Evolutionary conservation across 2,329 filamentous ascomycete species (phyloP), one percentile per base, ranked within the genome.

Genomic region (Trichoderma sp.): DNA sequence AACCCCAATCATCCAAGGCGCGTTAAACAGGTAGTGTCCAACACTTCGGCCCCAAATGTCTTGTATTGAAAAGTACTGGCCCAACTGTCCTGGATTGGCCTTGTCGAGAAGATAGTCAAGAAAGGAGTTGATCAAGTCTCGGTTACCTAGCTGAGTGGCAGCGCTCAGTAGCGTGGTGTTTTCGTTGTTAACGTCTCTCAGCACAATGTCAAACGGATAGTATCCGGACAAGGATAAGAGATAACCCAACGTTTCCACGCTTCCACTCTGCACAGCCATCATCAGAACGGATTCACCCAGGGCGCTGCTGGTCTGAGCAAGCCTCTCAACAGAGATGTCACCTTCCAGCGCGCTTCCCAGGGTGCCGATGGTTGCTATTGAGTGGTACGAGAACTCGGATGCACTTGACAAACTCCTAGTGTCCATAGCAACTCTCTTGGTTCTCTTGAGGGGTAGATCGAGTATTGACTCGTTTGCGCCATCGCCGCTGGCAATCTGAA

Each of bases 21-120:
- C 93, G 81, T 98, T 94, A 85, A 99, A 99, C 18, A 99, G 88
- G 83, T 99, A 99, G 84, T 99, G 97, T n/a, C 93, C 97, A 71
- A 94, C 90, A 77, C 95, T 97, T 79, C 97, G 92, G 27, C 96
- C 97, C 86, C 95, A 93, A 50, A 90, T 91, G 81, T 99, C 97
- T 80, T 96, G 93, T 76, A 90, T 87, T 4, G 90, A 87, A 65
- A 98, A 85, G 81, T 99, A 98, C 7, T 87, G 85, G 60, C 86
- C 83, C 35, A 97, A 83, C 66, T 89, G 87, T 18, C 87, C 84
- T 71, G 91, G 86, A 21, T 89, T 88, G 45, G 87, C 87, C 72
- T 86, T 87, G 71, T 87, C 86, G 78, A 92, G 88, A 33, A 98
- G 84, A 81, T 93, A 94, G 74, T 93, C 89, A 12, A 98, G 86